Percentiles rank a stretch among this genome's conserved stretches.
Conservation (phyloP, 139 green algal species). For the Astrephomene gubernaculifera region DNA sequence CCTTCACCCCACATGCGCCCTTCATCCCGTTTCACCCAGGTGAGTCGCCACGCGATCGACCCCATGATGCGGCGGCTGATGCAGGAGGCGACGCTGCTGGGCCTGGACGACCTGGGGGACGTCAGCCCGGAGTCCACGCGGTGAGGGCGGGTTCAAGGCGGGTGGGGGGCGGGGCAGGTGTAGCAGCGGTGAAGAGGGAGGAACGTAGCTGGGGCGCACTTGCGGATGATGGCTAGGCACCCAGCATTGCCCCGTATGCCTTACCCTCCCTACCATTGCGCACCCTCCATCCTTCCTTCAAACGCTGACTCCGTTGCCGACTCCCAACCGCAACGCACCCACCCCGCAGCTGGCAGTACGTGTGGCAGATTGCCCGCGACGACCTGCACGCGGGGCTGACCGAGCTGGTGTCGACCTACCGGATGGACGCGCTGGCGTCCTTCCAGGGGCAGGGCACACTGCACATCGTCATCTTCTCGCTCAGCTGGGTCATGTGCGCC, state of each 20-base stretch:
- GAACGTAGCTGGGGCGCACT: too few relatives aligned
- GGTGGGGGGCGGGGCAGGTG: not conserved
- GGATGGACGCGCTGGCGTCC: slow-evolving; percentile 2
- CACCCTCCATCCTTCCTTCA: too few relatives aligned
- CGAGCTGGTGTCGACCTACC: slow-evolving; percentile 5
- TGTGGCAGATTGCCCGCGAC: slow-evolving; percentile 33
- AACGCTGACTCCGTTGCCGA: too few relatives aligned
- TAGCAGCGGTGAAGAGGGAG: too few relatives aligned
- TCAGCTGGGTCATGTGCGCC: slow-evolving; percentile 18
- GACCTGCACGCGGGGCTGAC: slow-evolving; percentile 41
- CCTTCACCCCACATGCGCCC: too few relatives aligned
- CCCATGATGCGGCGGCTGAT: slow-evolving; percentile 55
- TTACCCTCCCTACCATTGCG: too few relatives aligned
- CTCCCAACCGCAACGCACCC: too few relatives aligned
- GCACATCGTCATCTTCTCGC: slow-evolving; percentile 40
- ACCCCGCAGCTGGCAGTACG: slow-evolving; percentile 37
- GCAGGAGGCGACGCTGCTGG: slow-evolving; percentile 41
- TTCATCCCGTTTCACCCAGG: not conserved
- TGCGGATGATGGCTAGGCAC: too few relatives aligned
- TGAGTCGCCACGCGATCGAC: slow-evolving; percentile 43
- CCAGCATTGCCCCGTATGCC: too few relatives aligned
- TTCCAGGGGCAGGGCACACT: slow-evolving; percentile 38
- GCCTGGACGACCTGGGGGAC: slow-evolving; percentile 28
- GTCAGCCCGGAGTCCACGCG: not conserved
- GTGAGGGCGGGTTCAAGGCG: not conserved